These are phyloP conservation scores for Tylopilus sp. DNA, from an alignment of 1,284 basidiomycete genomes.

Conservation along the genomic window DNA sequence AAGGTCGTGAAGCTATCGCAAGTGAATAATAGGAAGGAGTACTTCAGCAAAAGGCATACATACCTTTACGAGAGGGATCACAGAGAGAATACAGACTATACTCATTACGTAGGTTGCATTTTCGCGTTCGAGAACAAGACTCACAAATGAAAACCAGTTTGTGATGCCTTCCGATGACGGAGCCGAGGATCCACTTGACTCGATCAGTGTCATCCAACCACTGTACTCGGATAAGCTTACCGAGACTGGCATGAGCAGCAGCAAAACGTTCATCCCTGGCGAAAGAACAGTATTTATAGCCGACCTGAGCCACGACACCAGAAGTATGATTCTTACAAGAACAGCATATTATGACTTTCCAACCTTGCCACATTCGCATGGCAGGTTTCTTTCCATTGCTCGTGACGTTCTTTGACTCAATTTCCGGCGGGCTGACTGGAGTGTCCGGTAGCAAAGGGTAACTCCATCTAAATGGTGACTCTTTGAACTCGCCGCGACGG, in stretches of 20 bases:
- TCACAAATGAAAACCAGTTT: slow-evolving; percentile 63
- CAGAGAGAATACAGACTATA: slow-evolving; percentile 59
- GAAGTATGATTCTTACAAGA: slow-evolving; percentile 47
- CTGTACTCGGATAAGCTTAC: slow-evolving; percentile 37
- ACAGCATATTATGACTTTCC: slow-evolving; percentile 51
- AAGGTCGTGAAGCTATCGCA: slow-evolving; percentile 67
- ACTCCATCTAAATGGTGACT: slow-evolving; percentile 35
- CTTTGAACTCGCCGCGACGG: slow-evolving; percentile 23
- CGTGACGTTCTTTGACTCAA: background rate
- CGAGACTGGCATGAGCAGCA: slow-evolving; percentile 55
- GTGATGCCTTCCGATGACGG: slow-evolving; percentile 53
- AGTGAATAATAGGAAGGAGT: slow-evolving; percentile 8
- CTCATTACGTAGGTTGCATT: background rate
- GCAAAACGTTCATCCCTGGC: slow-evolving; percentile 64
- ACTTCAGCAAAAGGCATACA: slow-evolving; percentile 35
- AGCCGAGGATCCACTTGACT: slow-evolving; percentile 59
- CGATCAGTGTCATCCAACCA: background rate
- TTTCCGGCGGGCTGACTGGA: slow-evolving; percentile 11
- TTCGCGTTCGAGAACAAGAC: slow-evolving; percentile 19
- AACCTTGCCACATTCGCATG: slow-evolving; percentile 41
- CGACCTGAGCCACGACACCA: background rate
- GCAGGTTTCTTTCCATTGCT: slow-evolving; percentile 4
- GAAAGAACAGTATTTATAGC: background rate
- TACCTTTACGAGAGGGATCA: slow-evolving; percentile 74
- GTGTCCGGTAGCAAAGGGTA: slow-evolving; percentile 24